Evolutionary conservation across 78 protist species (phyloP).

Genomic region (Monosiga brevicollis): DNA sequence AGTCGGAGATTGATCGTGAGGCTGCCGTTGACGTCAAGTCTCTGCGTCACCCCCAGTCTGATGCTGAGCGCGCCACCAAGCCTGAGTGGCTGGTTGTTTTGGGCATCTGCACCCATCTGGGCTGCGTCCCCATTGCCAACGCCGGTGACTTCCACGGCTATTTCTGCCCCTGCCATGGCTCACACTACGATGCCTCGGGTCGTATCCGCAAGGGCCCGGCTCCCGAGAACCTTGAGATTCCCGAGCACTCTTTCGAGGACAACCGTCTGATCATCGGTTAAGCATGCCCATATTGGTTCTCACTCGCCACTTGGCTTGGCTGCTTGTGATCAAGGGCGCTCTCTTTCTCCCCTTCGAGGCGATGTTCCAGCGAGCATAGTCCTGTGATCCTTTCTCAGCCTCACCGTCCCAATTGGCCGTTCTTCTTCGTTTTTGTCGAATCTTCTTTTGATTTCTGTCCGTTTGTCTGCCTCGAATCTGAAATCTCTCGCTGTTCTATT

Average conservation of each 20-base stretch:
- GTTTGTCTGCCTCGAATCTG: too few relatives aligned
- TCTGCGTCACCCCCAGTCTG: conserved; percentile 56
- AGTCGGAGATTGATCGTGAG: conserved; percentile 28
- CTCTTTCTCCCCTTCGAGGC: neutral
- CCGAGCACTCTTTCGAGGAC: conserved; percentile 39
- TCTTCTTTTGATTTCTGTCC: too few relatives aligned
- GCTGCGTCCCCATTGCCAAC: conserved; percentile 87
- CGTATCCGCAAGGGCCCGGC: conserved; percentile 89
- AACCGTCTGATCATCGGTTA: conserved; percentile 16
- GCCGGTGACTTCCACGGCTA: conserved; percentile 88
- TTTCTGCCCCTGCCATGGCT: conserved; percentile 98
- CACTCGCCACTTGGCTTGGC: neutral
- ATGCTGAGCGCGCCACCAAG: conserved; percentile 38
- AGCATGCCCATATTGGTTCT: neutral
- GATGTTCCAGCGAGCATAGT: neutral
- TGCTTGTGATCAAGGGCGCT: neutral
- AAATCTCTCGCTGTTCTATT: too few relatives aligned
- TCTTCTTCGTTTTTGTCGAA: neutral
- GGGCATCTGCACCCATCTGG: conserved; percentile 96
- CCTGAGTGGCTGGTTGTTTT: conserved; percentile 78
- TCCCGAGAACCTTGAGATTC: conserved; percentile 73
- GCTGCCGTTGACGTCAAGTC: neutral
- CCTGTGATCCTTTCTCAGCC: neutral
- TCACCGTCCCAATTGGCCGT: neutral
- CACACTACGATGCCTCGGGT: conserved; percentile 93